phyloP scores from a whole-genome alignment of 169 alveolate genomes.

The Plasmodium knowlesi region DNA sequence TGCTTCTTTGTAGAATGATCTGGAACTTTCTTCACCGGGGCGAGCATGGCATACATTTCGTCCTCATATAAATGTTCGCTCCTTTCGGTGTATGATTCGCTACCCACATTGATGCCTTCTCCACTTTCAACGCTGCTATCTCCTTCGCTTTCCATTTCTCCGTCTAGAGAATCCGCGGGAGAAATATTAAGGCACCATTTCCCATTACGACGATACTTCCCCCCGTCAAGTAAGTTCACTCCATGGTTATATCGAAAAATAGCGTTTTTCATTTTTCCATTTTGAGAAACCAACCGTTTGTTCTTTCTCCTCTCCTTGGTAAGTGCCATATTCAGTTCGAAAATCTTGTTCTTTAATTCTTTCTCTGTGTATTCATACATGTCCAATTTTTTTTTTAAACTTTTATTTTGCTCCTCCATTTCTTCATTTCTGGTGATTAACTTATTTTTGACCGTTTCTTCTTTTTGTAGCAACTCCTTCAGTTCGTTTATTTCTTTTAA shows the following conservation, averaged over 20 bases:
- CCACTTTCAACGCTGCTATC: neutral
- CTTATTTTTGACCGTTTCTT: neutral
- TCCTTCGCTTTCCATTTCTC: neutral
- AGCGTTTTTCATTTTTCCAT: slow-evolving; percentile 39
- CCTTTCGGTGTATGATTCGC: neutral
- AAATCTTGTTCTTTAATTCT: slow-evolving; percentile 9
- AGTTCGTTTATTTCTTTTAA: slow-evolving; percentile 34
- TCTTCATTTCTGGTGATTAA: slow-evolving; percentile 12
- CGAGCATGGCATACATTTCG: neutral
- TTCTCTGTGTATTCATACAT: neutral
- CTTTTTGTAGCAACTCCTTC: slow-evolving; percentile 22
- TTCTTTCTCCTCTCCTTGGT: slow-evolving; percentile 57
- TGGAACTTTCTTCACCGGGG: neutral
- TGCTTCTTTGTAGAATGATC: neutral
- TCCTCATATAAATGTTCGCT: neutral
- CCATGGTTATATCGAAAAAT: neutral
- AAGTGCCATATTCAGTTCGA: slow-evolving; percentile 15
- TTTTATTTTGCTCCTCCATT: slow-evolving; percentile 6
- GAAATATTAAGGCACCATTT: neutral
- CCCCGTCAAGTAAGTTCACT: neutral
- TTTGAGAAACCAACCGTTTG: slow-evolving; percentile 27
- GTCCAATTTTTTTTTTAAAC: slow-evolving; percentile 49
- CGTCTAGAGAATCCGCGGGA: neutral
- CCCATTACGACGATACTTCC: neutral
- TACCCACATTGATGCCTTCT: neutral